These are phyloP conservation scores for Elaeagnus macrophylla DNA, from an alignment of 306 rosid genomes.

Conservation along the genomic window DNA sequence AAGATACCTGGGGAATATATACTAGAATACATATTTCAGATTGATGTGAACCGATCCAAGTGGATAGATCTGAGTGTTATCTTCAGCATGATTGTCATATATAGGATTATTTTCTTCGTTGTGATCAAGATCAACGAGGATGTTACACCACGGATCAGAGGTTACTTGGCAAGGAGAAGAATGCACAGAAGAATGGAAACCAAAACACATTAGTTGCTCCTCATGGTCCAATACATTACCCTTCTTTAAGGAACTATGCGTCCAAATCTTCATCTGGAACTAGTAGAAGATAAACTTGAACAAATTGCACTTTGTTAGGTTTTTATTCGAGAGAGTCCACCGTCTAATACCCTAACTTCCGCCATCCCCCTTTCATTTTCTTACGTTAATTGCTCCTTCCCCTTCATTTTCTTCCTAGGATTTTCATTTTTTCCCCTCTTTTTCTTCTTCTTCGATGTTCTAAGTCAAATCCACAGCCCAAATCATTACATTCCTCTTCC, in stretches of 20 bases:
- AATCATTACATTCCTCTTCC: too few relatives aligned
- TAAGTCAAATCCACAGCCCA: too few relatives aligned
- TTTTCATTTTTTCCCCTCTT: too few relatives aligned
- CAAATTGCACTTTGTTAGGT: background rate
- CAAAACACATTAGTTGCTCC: slow-evolving; percentile 54
- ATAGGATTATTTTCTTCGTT: slow-evolving; percentile 68
- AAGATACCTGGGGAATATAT: slow-evolving; percentile 81
- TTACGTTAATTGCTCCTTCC: too few relatives aligned
- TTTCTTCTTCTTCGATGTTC: too few relatives aligned
- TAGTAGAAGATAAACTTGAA: slow-evolving; percentile 16
- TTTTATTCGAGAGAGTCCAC: too few relatives aligned
- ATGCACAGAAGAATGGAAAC: slow-evolving; percentile 59
- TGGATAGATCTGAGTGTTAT: slow-evolving; percentile 72
- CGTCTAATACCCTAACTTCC: too few relatives aligned
- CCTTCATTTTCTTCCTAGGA: too few relatives aligned
- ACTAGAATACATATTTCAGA: slow-evolving; percentile 59
- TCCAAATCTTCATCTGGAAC: slow-evolving; percentile 16
- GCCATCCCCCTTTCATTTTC: too few relatives aligned
- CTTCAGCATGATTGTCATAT: slow-evolving; percentile 70
- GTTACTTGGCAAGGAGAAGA: slow-evolving; percentile 81
- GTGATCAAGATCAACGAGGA: slow-evolving; percentile 84
- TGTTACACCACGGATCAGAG: slow-evolving; percentile 84
- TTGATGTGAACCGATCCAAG: slow-evolving; percentile 60
- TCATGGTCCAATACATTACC: slow-evolving; percentile 67
- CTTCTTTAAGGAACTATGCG: slow-evolving; percentile 65